phyloP scores from a whole-genome alignment of 2,329 filamentous ascomycete genomes.

The Beauveria sp. region DNA sequence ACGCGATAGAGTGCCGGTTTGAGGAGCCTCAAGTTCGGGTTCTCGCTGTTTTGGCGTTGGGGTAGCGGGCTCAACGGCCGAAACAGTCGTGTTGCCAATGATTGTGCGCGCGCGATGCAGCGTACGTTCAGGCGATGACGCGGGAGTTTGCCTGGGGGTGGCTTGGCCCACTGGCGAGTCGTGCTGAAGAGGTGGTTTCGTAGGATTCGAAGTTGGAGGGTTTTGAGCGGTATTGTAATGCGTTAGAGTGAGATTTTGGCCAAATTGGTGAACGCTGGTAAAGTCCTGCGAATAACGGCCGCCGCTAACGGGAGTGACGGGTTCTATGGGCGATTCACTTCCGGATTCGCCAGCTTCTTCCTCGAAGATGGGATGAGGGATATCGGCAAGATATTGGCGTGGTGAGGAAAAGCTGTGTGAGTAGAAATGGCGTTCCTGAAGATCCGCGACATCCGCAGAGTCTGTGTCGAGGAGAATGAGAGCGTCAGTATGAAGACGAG shows the following conservation, averaged over 20 bases:
- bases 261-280: conserved; percentile 32
- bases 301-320: conserved; percentile 52
- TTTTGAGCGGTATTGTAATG: conserved; percentile 9
- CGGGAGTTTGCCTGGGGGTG: conserved; percentile 11
- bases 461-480: conserved; percentile 12
- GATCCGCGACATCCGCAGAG: background rate
- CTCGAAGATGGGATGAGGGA: conserved; percentile 43
- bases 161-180: conserved; percentile 7
- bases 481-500: conserved; percentile 13
- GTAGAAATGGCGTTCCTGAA: background rate
- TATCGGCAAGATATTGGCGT: conserved; percentile 40
- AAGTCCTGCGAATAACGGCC: conserved; percentile 49
- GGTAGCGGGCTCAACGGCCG: background rate
- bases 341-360: conserved; percentile 51
- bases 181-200: conserved; percentile 1
- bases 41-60: background rate
- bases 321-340: conserved; percentile 52
- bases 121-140: conserved; percentile 1
- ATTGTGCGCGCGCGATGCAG: conserved; percentile 6
- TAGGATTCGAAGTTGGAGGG: conserved; percentile 5
- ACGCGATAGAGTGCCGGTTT: conserved; percentile 26
- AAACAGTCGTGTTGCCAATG: background rate
- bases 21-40: conserved; percentile 2
- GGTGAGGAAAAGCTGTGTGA: conserved; percentile 30
- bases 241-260: conserved; percentile 18